Conservation (phyloP, 225 moss, liverwort and hornwort species). For the Anthoceros angustus region DNA sequence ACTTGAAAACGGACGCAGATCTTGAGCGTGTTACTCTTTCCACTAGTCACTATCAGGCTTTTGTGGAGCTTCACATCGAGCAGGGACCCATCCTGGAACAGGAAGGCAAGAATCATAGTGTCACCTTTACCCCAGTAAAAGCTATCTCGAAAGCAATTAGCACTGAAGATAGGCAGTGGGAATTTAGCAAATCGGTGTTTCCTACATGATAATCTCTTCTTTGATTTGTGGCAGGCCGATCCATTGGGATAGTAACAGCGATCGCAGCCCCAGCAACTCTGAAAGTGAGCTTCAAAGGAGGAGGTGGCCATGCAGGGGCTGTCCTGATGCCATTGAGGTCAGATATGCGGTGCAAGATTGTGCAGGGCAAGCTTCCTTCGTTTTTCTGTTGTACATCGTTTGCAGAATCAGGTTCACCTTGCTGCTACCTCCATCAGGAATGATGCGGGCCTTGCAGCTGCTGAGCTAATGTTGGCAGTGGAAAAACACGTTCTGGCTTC, state of each 20-base stretch:
- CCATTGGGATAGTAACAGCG: conserved; percentile 81
- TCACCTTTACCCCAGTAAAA: background rate
- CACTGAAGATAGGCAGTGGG: background rate
- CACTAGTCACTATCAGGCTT: conserved; percentile 36
- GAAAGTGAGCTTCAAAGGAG: conserved; percentile 63
- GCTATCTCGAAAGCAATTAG: background rate
- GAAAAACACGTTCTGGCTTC: conserved; percentile 77
- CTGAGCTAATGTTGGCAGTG: conserved; percentile 69
- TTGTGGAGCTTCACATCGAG: conserved; percentile 92
- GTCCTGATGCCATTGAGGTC: conserved; percentile 74
- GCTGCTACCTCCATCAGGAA: conserved; percentile 25
- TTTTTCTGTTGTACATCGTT: no score
- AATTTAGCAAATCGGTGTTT: background rate
- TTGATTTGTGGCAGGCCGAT: conserved; percentile 26
- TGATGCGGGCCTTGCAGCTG: conserved; percentile 79
- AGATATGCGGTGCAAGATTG: background rate
- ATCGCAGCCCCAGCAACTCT: conserved; percentile 96
- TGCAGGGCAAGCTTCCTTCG: background rate
- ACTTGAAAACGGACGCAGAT: conserved; percentile 26
- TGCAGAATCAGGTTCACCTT: no score
- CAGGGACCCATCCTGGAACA: conserved; percentile 92
- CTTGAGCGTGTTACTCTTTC: conserved; percentile 37
- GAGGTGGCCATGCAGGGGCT: conserved; percentile 96
- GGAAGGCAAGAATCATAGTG: conserved; percentile 36
- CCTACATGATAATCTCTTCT: background rate